Base-by-base conservation (phyloP, 2,329 filamentous ascomycete species). In the Lecanicillium sp. region DNA sequence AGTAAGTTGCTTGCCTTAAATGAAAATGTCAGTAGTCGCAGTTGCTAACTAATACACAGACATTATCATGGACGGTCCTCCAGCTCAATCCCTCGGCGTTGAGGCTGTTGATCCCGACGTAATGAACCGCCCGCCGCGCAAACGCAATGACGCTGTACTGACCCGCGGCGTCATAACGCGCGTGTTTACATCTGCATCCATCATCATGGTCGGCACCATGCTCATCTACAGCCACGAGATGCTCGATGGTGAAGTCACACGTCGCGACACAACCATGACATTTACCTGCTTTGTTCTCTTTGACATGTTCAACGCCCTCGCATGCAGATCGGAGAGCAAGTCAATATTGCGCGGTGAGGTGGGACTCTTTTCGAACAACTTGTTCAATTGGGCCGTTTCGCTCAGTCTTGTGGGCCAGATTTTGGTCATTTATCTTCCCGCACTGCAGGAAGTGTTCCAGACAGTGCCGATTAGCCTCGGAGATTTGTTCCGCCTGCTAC, bases 211-310 rank as follows among this genome's bases (percentile, higher is more conserved):
- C 16, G 92, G 92, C 49, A 98, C 92, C 0, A 82, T 98, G 63
- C 71, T 83, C 30, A 85, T 95, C 39, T 98, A 98, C 64, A 80
- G 85, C 48, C 83, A 80, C 55, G 90, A 96, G 65, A 95, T 98
- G 85, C 68, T 81, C 35, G 87, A 94, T 55, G 81, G 86, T 40
- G 68, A 81, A 42, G 85, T 96, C 43, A 94, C 83, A 1, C 85
- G 86, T 35, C 87, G 94, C 50, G 92, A 98, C 63, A 98, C 92
- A 2, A 98, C 92, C 47, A 95, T 98, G 85, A 96, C 92, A 0
- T 98, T 98, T 58, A 98, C 92, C 5, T 95, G 89, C 63, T 98
- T 98, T 56, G 92, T 98, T 33, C 76, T 98, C 38, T 98, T 96
- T 62, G 92, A 98, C 69, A 98, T 98, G 92, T 95, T 96, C 71